Percentiles rank a stretch among this genome's conserved stretches.
Conservation (phyloP, 1,139 yeast genomes). For the Pichia sp. region DNA sequence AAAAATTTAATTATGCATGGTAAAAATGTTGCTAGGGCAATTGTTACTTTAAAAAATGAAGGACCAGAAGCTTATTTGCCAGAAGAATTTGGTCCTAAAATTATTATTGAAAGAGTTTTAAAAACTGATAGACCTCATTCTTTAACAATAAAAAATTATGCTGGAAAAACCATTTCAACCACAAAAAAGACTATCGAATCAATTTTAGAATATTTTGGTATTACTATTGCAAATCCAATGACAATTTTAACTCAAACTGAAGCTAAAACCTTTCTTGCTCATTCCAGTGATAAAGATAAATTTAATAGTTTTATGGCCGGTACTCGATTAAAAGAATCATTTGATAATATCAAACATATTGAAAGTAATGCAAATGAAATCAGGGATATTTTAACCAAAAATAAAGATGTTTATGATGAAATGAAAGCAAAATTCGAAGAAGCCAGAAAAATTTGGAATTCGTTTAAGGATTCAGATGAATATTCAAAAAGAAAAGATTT, state of each 20-base stretch:
- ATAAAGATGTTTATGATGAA: constrained; percentile 21
- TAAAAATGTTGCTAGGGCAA: constrained; percentile 53
- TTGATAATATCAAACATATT: constrained; percentile 42
- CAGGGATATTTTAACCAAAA: constrained; percentile 31
- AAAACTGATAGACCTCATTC: constrained; percentile 43
- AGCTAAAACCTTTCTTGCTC: constrained; percentile 83
- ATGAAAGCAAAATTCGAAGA: constrained; percentile 34
- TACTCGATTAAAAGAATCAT: constrained; percentile 59
- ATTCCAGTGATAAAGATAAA: constrained; percentile 63
- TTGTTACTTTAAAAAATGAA: constrained; percentile 53
- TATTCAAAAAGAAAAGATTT: constrained; percentile 33
- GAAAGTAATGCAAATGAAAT: constrained; percentile 41
- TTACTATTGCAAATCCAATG: constrained; percentile 86
- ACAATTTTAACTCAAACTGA: constrained; percentile 91
- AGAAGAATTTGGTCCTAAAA: constrained; percentile 58
- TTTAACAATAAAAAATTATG: constrained; percentile 49
- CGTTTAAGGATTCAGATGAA: constrained; percentile 29
- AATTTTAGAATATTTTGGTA: constrained; percentile 63
- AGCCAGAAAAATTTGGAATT: constrained; percentile 35
- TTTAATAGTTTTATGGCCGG: constrained; percentile 77
- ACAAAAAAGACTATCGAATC: constrained; percentile 63
- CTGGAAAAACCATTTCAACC: constrained; percentile 48
- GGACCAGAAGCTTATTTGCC: constrained; percentile 62
- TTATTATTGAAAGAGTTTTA: constrained; percentile 67
- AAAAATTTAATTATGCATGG: constrained; percentile 78